Percentiles rank a stretch among this genome's conserved stretches.
phyloP scores from a whole-genome alignment of 495 filamentous ascomycete genomes.

The Symbiotaphrina buchneri region DNA sequence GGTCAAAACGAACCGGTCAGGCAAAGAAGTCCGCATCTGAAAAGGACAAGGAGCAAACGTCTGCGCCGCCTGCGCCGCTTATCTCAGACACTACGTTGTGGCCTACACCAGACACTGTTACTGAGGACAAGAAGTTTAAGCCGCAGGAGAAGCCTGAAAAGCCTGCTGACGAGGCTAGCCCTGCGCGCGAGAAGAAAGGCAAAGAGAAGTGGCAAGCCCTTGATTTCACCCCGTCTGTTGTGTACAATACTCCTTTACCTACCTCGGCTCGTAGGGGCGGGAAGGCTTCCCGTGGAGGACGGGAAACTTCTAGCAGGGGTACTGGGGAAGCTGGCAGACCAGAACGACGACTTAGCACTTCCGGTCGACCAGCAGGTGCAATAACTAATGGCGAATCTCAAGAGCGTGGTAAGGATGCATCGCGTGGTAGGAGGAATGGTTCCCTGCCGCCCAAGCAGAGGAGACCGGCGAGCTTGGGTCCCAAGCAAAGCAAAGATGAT shows the following conservation, averaged over 20 bases:
- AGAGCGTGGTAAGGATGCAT: too few species aligned
- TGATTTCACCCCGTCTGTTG: slow-evolving; percentile 49
- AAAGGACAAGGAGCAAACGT: slow-evolving; percentile 19
- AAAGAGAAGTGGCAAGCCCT: slow-evolving; percentile 57
- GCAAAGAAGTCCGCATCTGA: slow-evolving; percentile 23
- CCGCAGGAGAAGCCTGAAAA: slow-evolving; percentile 40
- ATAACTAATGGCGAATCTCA: too few species aligned
- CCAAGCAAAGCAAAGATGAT: too few species aligned
- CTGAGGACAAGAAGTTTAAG: slow-evolving; percentile 53
- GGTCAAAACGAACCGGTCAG: slow-evolving; percentile 9
- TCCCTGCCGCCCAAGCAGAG: too few species aligned
- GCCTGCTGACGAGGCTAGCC: slow-evolving; percentile 35
- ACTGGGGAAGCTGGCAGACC: too few species aligned
- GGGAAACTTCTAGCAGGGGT: too few species aligned
- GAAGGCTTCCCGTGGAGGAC: slow-evolving; percentile 24
- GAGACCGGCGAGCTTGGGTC: too few species aligned
- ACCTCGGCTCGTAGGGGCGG: slow-evolving; percentile 35
- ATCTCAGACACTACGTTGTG: slow-evolving; percentile 59
- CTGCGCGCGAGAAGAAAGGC: slow-evolving; percentile 17
- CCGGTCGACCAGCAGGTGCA: too few species aligned
- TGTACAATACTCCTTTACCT: slow-evolving; percentile 66
- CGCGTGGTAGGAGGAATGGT: too few species aligned
- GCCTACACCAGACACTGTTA: slow-evolving; percentile 73
- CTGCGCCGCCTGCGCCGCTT: slow-evolving; percentile 28
- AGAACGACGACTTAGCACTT: too few species aligned